Evolutionary conservation across 768 basidiomycete species (phyloP).

Genomic region (Xerocomellus amylosporus): DNA sequence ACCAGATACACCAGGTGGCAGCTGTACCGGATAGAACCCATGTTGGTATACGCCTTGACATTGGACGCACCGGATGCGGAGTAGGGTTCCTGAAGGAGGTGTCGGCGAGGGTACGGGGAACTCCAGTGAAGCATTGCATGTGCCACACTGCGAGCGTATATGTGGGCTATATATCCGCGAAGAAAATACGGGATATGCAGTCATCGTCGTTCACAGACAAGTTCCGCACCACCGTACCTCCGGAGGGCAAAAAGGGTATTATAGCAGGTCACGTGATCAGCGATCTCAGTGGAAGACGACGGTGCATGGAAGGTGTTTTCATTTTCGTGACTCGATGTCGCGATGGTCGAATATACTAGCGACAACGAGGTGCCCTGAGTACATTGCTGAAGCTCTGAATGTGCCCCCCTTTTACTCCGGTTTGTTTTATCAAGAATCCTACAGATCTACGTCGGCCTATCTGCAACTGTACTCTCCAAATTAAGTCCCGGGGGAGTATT

Average conservation of each 20-base stretch:
- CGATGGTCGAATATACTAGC: too few relatives aligned
- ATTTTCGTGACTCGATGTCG: too few relatives aligned
- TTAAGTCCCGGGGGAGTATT: too few relatives aligned
- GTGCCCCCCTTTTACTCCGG: too few relatives aligned
- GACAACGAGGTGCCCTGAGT: too few relatives aligned
- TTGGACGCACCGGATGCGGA: conserved; percentile 67
- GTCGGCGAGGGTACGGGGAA: conserved; percentile 62
- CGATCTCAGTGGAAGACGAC: too few relatives aligned
- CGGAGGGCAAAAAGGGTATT: conserved; percentile 4
- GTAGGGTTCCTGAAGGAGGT: conserved; percentile 54
- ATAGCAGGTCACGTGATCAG: conserved; percentile 16
- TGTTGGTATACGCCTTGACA: conserved; percentile 62
- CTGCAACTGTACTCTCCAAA: too few relatives aligned
- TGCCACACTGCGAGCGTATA: conserved; percentile 57
- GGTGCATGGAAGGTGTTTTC: too few relatives aligned
- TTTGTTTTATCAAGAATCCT: too few relatives aligned
- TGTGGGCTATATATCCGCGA: conserved; percentile 70
- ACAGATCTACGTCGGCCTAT: too few relatives aligned
- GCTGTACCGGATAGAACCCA: conserved; percentile 65
- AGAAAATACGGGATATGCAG: conserved; percentile 47
- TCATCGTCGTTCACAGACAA: conserved; percentile 38
- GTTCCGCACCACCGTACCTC: neutral
- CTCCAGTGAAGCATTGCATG: conserved; percentile 57
- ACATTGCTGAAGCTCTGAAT: too few relatives aligned
- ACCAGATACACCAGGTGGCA: conserved; percentile 33